Conservation (phyloP, 345 rosid species). For the Heritiera fomes region DNA sequence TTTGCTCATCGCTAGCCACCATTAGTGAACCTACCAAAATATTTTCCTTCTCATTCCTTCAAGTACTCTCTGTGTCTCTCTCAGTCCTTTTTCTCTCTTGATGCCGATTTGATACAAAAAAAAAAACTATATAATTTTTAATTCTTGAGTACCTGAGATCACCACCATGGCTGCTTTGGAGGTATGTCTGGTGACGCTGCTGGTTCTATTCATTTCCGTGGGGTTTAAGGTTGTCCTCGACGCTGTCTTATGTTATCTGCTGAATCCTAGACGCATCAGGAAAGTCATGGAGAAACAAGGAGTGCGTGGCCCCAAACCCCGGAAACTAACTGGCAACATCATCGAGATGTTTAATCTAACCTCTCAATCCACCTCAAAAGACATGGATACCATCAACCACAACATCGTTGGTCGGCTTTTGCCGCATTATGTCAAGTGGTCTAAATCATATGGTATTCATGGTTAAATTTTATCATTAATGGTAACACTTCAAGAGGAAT, state of each 20-base stretch:
- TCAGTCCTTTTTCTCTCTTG: constrained; percentile 10
- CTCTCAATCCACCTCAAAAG: constrained; percentile 58
- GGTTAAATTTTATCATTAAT: background rate
- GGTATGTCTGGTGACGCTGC: constrained; percentile 23
- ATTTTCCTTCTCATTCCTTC: background rate
- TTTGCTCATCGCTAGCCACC: background rate
- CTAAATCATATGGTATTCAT: constrained; percentile 63
- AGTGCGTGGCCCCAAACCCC: constrained; percentile 81
- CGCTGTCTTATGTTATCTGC: constrained; percentile 60
- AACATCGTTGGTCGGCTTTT: constrained; percentile 75
- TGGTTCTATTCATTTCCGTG: constrained; percentile 34
- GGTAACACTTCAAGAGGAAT: background rate
- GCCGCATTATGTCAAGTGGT: constrained; percentile 86
- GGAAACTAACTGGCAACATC: constrained; percentile 76
- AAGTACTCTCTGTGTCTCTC: background rate
- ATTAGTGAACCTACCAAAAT: background rate
- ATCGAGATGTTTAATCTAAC: constrained; percentile 61
- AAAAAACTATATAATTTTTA: background rate
- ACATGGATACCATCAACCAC: constrained; percentile 62
- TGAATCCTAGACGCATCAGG: constrained; percentile 76
- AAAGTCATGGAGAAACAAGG: constrained; percentile 82
- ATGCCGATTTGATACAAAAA: background rate
- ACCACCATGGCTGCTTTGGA: constrained; percentile 23
- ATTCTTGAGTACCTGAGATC: background rate
- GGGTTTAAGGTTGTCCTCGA: constrained; percentile 46